Conservation (phyloP, 1,139 yeast species). For the Debaryomycetaceae sp. region DNA sequence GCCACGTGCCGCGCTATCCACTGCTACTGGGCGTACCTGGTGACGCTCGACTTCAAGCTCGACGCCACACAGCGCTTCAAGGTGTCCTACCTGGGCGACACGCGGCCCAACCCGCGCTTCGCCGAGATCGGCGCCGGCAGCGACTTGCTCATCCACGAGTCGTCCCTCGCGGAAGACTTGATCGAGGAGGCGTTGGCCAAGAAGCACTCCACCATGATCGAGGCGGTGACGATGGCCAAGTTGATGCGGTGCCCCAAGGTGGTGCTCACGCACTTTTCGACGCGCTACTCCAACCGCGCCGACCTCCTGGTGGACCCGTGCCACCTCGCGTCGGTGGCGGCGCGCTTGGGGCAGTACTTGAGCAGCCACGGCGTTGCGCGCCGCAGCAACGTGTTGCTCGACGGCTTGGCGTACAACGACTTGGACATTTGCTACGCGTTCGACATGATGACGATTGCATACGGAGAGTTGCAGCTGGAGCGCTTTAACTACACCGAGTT, state of each 20-base stretch:
- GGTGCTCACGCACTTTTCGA: conserved; percentile 86
- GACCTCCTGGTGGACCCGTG: conserved; percentile 27
- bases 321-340: conserved; percentile 19
- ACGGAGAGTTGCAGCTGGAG: conserved; percentile 18
- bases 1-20: conserved; percentile 75
- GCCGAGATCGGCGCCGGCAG: conserved; percentile 65
- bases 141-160: conserved; percentile 85
- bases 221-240: conserved; percentile 70
- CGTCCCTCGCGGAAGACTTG: conserved; percentile 80
- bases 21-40: conserved; percentile 81
- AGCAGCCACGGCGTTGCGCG: conserved; percentile 13
- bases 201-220: conserved; percentile 86
- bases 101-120: conserved; percentile 67
- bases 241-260: conserved; percentile 70
- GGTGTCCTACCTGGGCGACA: conserved; percentile 90
- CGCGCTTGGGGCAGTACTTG: conserved; percentile 24
- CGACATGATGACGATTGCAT: conserved; percentile 35
- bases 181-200: conserved; percentile 79
- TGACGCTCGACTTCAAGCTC: conserved; percentile 48
- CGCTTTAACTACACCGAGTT: conserved; percentile 16
- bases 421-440: conserved; percentile 39
- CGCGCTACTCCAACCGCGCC: conserved; percentile 75
- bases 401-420: conserved; percentile 14
- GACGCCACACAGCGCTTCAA: conserved; percentile 40
- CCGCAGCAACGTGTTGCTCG: conserved; percentile 5